phyloP scores from a whole-genome alignment of 2,329 filamentous ascomycete genomes.

The Nemania sp. region DNA sequence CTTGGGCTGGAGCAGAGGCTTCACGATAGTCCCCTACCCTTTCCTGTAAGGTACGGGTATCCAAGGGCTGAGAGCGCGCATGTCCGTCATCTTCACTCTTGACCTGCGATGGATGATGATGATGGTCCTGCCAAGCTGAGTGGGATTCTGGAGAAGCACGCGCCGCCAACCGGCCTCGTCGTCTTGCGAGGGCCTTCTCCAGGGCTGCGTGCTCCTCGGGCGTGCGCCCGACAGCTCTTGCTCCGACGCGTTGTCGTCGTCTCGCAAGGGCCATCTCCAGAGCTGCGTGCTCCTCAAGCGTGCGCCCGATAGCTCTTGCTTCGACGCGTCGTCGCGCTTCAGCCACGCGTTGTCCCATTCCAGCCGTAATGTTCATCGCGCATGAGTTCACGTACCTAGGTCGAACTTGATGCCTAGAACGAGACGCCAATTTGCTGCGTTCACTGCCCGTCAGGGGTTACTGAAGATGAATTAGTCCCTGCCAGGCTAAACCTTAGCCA shows the following conservation, averaged over 20 bases:
- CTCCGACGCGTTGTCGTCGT: neutral
- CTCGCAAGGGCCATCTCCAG: constrained; percentile 7
- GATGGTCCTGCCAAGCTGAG: neutral
- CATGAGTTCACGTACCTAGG: neutral
- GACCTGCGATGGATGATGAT: neutral
- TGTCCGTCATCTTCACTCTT: neutral
- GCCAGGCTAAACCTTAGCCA: too few relatives aligned
- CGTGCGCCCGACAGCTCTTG: constrained; percentile 6
- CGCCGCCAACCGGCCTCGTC: neutral
- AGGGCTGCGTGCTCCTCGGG: constrained; percentile 3
- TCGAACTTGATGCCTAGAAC: neutral
- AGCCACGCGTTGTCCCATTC: too few relatives aligned
- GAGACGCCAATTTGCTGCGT: neutral
- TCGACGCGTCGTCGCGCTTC: constrained; percentile 1
- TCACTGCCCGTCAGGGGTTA: neutral
- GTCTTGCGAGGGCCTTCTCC: constrained; percentile 3
- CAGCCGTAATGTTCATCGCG: neutral
- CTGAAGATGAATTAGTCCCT: too few relatives aligned
- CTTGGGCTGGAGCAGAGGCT: neutral
- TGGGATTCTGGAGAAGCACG: neutral
- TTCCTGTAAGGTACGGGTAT: neutral
- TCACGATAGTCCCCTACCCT: neutral
- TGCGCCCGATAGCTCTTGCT: constrained; percentile 6
- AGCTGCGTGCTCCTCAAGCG: constrained; percentile 1
- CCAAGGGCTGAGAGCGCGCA: neutral